Evolutionary conservation across 139 green algal genomes (phyloP).

Genomic region (Chlorella sp.): DNA sequence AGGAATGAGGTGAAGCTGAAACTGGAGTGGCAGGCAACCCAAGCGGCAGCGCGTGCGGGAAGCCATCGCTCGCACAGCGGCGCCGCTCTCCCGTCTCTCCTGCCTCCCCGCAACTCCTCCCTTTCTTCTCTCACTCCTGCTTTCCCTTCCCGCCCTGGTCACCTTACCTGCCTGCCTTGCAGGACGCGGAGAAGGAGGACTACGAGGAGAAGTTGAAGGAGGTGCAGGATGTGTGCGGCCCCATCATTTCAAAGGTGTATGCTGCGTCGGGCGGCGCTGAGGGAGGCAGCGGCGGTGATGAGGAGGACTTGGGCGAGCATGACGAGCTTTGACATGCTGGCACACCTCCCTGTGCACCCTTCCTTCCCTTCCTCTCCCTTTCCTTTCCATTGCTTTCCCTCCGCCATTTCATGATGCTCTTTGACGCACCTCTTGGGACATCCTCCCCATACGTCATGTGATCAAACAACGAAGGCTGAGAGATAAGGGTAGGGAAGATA

Average conservation of each 20-base stretch:
- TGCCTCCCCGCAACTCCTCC: not conserved
- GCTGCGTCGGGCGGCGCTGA: constrained; percentile 54
- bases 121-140: not conserved
- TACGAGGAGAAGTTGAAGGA: constrained; percentile 98
- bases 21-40: too few species aligned
- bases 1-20: too few species aligned
- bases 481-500: too few species aligned
- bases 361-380: too few species aligned
- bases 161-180: not conserved
- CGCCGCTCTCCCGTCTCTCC: not conserved
- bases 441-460: too few species aligned
- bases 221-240: constrained; percentile 91
- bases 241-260: constrained; percentile 89
- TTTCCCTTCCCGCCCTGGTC: not conserved
- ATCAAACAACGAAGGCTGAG: too few species aligned
- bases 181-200: constrained; percentile 77
- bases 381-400: too few species aligned
- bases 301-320: constrained; percentile 84
- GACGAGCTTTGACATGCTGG: constrained; percentile 83
- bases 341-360: too few species aligned
- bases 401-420: too few species aligned
- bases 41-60: not conserved
- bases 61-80: too few species aligned
- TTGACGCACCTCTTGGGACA: too few species aligned
- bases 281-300: constrained; percentile 56